phyloP scores from a whole-genome alignment of 495 filamentous ascomycete genomes.

The Pyronema omphalodes region DNA sequence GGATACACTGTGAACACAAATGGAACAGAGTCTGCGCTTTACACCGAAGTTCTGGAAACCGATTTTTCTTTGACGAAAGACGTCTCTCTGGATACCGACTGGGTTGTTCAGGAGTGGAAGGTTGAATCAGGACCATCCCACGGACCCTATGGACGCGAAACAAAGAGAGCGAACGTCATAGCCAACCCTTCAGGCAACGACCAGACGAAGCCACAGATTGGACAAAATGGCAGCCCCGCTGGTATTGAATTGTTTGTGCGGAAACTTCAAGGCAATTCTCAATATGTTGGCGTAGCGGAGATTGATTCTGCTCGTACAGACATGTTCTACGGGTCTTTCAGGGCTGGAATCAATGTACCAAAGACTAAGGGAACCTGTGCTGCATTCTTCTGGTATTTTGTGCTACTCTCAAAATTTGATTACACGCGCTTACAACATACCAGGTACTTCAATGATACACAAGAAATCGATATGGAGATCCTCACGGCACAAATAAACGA shows the following conservation, averaged over 20 bases:
- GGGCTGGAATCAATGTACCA: constrained; percentile 45
- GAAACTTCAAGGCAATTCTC: constrained; percentile 26
- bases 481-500: constrained; percentile 42
- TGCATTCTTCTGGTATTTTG: constrained; percentile 55
- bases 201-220: constrained; percentile 19
- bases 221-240: constrained; percentile 31
- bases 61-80: constrained; percentile 43
- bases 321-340: constrained; percentile 45
- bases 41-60: constrained; percentile 49
- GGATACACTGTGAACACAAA: constrained; percentile 38
- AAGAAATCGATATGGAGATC: constrained; percentile 67
- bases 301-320: constrained; percentile 39
- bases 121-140: constrained; percentile 33
- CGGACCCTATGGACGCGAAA: constrained; percentile 49
- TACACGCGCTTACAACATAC: neutral
- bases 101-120: constrained; percentile 47
- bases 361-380: constrained; percentile 44
- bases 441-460: constrained; percentile 50
- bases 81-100: constrained; percentile 35
- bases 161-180: constrained; percentile 34
- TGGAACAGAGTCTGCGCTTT: constrained; percentile 27
- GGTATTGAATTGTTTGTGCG: constrained; percentile 44
- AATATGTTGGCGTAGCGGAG: constrained; percentile 41
- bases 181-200: constrained; percentile 31
- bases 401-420: neutral